These are phyloP conservation scores for Tolypocladium paradoxum DNA, from an alignment of 2,329 filamentous ascomycete species.

Conservation along the genomic window DNA sequence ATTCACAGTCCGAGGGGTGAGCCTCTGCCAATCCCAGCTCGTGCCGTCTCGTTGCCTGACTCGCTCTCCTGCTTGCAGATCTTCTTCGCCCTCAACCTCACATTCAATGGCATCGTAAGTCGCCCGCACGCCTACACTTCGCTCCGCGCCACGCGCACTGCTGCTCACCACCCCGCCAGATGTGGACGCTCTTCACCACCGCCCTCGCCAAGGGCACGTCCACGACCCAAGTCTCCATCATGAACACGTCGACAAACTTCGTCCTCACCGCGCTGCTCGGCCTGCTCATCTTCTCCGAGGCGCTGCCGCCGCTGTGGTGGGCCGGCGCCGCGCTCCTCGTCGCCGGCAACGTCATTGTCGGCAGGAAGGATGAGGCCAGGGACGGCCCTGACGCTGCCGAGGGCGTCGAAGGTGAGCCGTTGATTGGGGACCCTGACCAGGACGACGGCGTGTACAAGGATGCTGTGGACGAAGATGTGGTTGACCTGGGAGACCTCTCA, in stretches of 20 bases:
- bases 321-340: slow-evolving; percentile 61
- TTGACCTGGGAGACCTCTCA: slow-evolving; percentile 19
- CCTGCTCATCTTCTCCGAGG: slow-evolving; percentile 58
- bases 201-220: slow-evolving; percentile 65
- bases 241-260: slow-evolving; percentile 77
- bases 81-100: slow-evolving; percentile 66
- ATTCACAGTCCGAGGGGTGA: slow-evolving; percentile 35
- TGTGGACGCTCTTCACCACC: slow-evolving; percentile 77
- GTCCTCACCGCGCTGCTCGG: slow-evolving; percentile 66
- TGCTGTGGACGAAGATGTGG: slow-evolving; percentile 22
- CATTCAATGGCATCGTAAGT: slow-evolving; percentile 60
- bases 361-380: slow-evolving; percentile 49
- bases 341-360: slow-evolving; percentile 68
- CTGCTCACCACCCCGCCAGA: slow-evolving; percentile 26
- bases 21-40: slow-evolving; percentile 10
- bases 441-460: slow-evolving; percentile 10
- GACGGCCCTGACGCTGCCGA: slow-evolving; percentile 7
- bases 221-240: slow-evolving; percentile 69
- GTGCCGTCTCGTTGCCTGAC: not conserved
- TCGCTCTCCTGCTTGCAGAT: slow-evolving; percentile 29
- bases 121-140: not conserved
- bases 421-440: slow-evolving; percentile 12
- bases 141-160: not conserved
- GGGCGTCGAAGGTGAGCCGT: slow-evolving; percentile 18
- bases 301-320: slow-evolving; percentile 66